phyloP scores from a whole-genome alignment of 768 basidiomycete genomes.

The Amanita jacksonii region DNA sequence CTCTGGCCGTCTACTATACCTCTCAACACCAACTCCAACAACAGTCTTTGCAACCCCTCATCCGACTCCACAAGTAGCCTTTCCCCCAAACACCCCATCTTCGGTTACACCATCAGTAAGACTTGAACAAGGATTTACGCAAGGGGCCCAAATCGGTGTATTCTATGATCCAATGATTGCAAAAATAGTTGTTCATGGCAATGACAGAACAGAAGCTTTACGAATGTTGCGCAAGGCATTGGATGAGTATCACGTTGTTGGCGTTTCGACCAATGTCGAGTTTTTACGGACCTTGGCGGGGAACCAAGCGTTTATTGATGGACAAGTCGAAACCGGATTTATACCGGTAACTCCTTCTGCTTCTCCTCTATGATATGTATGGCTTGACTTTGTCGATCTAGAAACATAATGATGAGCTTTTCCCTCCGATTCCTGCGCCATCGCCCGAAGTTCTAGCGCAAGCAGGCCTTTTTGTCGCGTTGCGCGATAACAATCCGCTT shows the following conservation, averaged over 20 bases:
- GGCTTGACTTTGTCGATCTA: constrained; percentile 18
- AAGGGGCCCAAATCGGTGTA: constrained; percentile 74
- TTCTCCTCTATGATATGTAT: background rate
- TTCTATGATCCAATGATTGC: constrained; percentile 92
- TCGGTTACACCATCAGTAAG: constrained; percentile 54
- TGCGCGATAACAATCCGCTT: constrained; percentile 41
- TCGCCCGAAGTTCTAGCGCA: constrained; percentile 61
- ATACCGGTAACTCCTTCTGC: constrained; percentile 50
- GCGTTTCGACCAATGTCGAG: constrained; percentile 86
- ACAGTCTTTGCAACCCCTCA: constrained; percentile 50
- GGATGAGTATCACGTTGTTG: constrained; percentile 85
- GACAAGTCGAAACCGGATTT: constrained; percentile 87
- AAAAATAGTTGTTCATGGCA: constrained; percentile 83
- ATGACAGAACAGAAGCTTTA: constrained; percentile 77
- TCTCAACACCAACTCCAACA: constrained; percentile 72
- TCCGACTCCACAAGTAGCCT: constrained; percentile 21
- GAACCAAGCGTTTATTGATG: constrained; percentile 66
- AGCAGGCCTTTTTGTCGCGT: constrained; percentile 66
- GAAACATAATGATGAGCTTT: constrained; percentile 81
- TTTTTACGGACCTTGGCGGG: constrained; percentile 75
- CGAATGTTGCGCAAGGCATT: constrained; percentile 71
- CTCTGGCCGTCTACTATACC: constrained; percentile 71
- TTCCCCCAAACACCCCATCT: constrained; percentile 17
- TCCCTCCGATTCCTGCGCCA: constrained; percentile 54
- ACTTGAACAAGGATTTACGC: constrained; percentile 84